Evolutionary conservation across 1,139 yeast species (phyloP).

Genomic region (Geotrichum candidum): DNA sequence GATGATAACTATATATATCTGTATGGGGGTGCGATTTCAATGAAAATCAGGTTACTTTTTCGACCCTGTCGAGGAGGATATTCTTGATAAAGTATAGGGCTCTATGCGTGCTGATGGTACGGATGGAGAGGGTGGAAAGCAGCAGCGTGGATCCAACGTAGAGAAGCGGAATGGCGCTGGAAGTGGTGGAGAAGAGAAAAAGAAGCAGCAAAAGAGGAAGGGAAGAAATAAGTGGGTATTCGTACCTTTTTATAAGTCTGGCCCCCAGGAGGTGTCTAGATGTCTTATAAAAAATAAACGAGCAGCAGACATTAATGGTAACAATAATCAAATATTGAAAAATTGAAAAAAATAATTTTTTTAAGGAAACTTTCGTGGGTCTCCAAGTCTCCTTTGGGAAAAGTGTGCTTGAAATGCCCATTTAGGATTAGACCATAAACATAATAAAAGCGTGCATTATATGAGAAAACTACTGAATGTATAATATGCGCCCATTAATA

Average conservation of each 20-base stretch:
- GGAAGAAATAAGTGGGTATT: neutral
- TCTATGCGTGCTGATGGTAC: neutral
- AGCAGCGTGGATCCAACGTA: neutral
- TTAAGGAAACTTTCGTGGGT: neutral
- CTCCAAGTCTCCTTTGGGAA: neutral
- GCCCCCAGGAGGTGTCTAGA: neutral
- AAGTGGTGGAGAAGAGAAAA: neutral
- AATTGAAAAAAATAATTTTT: neutral
- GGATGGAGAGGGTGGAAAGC: neutral
- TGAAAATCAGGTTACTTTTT: neutral
- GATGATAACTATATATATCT: neutral
- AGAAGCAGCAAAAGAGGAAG: neutral
- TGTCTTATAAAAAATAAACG: neutral
- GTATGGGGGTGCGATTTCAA: neutral
- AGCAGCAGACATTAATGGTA: neutral
- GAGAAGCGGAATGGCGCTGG: neutral
- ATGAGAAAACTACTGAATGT: neutral
- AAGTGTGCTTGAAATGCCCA: neutral
- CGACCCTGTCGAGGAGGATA: neutral
- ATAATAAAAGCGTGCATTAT: neutral
- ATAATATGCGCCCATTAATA: neutral
- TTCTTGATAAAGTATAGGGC: neutral
- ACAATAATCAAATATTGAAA: neutral
- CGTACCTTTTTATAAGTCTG: neutral
- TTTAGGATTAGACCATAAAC: neutral